Conservation (phyloP, 2,329 filamentous ascomycete genomes). For the Fusarium sp. region DNA sequence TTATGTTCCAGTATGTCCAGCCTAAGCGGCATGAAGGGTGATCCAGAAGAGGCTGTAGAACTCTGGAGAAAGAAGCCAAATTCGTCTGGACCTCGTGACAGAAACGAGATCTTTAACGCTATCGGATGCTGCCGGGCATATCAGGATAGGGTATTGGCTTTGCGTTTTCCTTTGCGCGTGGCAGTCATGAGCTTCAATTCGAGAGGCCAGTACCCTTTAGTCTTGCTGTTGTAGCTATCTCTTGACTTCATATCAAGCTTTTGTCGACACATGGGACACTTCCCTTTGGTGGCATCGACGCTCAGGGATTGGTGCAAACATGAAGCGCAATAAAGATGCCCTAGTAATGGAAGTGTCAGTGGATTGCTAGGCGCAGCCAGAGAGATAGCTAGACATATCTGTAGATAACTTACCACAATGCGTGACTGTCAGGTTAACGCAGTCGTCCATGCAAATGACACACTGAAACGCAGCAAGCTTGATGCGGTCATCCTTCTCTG, state of each 20-base stretch:
- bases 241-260: constrained; percentile 64
- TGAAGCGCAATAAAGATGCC: constrained; percentile 72
- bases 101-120: not conserved
- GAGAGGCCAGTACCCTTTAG: constrained; percentile 67
- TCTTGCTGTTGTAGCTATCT: constrained; percentile 55
- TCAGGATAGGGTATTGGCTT: constrained; percentile 48
- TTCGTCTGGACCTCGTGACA: not conserved
- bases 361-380: not conserved
- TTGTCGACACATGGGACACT: constrained; percentile 72
- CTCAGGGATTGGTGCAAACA: constrained; percentile 71
- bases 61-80: not conserved
- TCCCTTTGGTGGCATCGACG: constrained; percentile 65
- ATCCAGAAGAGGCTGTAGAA: not conserved
- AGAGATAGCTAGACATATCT: not conserved
- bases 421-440: constrained; percentile 68
- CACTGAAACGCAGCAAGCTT: constrained; percentile 70
- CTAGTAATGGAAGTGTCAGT: constrained; percentile 52
- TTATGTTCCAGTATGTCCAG: constrained; percentile 4
- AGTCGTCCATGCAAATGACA: constrained; percentile 75
- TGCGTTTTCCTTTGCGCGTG: constrained; percentile 62
- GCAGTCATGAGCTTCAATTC: constrained; percentile 72
- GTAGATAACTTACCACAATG: constrained; percentile 68
- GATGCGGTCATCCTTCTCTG: constrained; percentile 60
- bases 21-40: not conserved
- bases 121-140: not conserved